Evolutionary conservation across 345 rosid genomes (phyloP), one percentile per base, ranked within the genome.

Genomic region (Pistacia atlantica): DNA sequence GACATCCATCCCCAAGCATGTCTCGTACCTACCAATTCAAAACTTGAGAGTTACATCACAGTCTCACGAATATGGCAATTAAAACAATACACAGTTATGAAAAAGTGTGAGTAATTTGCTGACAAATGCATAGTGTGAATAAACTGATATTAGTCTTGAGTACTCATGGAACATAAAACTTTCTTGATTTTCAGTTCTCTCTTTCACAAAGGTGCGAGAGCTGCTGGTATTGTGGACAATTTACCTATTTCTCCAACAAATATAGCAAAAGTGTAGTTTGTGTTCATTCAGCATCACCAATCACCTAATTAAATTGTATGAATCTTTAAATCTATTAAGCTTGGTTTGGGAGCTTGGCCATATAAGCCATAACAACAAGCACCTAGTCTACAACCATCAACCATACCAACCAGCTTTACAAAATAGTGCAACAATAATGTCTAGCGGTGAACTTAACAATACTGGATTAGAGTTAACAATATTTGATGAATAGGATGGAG

Each of bases 1-100:
- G 89, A 70, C 95, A 97, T 38, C 98, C 98, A 86, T 96, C 99
- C 77, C 99, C 99, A 79, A 93, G 94, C 97, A 96, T 86, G 77
- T 96, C 98, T 56, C 98, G 87, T 75, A 96, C 99, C 99, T 96
- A 81, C 72, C 75, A 84, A 78, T 66, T 31, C 52, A 65, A 82
- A 79, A 80, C 61, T 73, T 17, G 28, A 75, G 69, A 77, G 69
- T 85, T 72, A 81, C 60, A 64, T 54, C 28, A 56, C 5, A 48
- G 64, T 67, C 46, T 7, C 13, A 25, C 38, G 22, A 68, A 33
- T 42, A 71, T 61, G 71, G 57, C 59, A 51, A 48, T 25, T 37
- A 17, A 48, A 67, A 61, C 42, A 54, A 31, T 60, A 58, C 48
- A 48, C 31, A 62, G 3, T 54, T 55, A 25, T 18, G 31, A 31